phyloP scores from a whole-genome alignment of 345 rosid genomes.

The Clausena lansium region DNA sequence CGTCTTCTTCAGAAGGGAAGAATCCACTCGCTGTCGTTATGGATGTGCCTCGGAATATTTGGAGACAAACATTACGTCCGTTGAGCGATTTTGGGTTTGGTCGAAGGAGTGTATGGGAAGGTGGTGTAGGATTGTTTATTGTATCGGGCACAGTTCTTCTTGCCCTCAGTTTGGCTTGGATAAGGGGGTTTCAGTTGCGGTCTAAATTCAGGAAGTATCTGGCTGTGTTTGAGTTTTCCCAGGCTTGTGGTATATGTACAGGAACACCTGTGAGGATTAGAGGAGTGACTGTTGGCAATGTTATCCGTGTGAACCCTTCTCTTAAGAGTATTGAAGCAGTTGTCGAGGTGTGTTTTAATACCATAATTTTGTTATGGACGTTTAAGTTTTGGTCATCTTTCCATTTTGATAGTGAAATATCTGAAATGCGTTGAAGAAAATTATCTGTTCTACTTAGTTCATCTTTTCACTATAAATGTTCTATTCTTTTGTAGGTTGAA shows the following conservation, averaged over 20 bases:
- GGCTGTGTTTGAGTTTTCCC: constrained; percentile 77
- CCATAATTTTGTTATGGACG: constrained; percentile 6
- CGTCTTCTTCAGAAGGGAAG: constrained; percentile 45
- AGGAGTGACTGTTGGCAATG: constrained; percentile 90
- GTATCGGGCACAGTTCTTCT: constrained; percentile 82
- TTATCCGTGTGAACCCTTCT: constrained; percentile 87
- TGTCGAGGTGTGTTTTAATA: constrained; percentile 64
- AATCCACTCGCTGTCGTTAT: constrained; percentile 58
- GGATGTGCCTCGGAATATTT: constrained; percentile 64
- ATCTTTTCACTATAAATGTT: not conserved
- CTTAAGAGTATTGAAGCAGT: constrained; percentile 86
- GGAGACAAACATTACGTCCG: constrained; percentile 84
- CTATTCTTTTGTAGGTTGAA: constrained; percentile 57
- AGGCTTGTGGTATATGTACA: constrained; percentile 84
- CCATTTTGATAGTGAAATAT: not conserved
- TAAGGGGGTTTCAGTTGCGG: constrained; percentile 76
- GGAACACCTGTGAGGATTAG: constrained; percentile 97
- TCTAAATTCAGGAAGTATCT: constrained; percentile 80
- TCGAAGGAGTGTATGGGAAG: constrained; percentile 92
- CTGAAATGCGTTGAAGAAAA: not conserved
- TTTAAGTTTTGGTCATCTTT: not conserved
- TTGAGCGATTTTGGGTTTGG: constrained; percentile 94
- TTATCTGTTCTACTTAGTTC: not conserved
- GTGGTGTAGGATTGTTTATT: constrained; percentile 95
- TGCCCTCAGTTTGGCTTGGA: constrained; percentile 91